Conservation (phyloP, 2,329 filamentous ascomycete species). For the Aspergillus proliferans region DNA sequence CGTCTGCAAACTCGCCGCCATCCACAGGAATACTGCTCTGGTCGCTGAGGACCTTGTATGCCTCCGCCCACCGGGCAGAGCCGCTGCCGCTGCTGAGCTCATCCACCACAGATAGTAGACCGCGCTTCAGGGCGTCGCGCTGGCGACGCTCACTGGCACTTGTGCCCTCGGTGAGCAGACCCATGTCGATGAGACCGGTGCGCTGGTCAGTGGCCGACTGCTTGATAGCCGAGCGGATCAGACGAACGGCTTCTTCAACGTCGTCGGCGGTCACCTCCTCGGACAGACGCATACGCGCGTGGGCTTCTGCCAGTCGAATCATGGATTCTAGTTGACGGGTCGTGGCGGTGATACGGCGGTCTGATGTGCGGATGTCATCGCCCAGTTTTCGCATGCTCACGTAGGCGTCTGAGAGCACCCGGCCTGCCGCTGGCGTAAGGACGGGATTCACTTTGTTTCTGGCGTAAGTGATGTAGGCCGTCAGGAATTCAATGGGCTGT, state of each 20-base stretch:
- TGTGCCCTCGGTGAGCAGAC: slow-evolving; percentile 87
- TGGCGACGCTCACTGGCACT: slow-evolving; percentile 78
- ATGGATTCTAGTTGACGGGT: slow-evolving; percentile 96
- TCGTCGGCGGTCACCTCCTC: slow-evolving; percentile 69
- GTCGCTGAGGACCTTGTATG: slow-evolving; percentile 67
- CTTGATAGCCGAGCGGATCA: slow-evolving; percentile 92
- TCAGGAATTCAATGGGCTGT: slow-evolving; percentile 89
- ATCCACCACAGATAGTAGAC: slow-evolving; percentile 67
- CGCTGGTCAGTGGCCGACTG: slow-evolving; percentile 92
- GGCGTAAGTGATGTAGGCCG: slow-evolving; percentile 94
- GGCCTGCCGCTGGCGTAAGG: slow-evolving; percentile 72
- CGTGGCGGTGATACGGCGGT: slow-evolving; percentile 95
- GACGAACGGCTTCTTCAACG: slow-evolving; percentile 80
- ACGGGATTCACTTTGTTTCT: slow-evolving; percentile 77
- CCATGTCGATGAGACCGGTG: slow-evolving; percentile 93
- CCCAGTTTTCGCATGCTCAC: slow-evolving; percentile 93
- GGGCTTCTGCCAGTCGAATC: slow-evolving; percentile 93
- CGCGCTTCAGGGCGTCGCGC: slow-evolving; percentile 76
- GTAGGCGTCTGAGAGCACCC: slow-evolving; percentile 78
- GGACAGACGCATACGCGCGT: slow-evolving; percentile 93
- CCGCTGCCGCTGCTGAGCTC: slow-evolving; percentile 66
- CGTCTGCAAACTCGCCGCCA: slow-evolving; percentile 73
- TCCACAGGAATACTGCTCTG: slow-evolving; percentile 65
- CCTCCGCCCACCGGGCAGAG: slow-evolving; percentile 69
- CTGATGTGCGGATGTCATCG: slow-evolving; percentile 74